These are phyloP conservation scores for Phytopythium chamaehyphon DNA, from an alignment of 352 stramenopile species.

Conservation along the genomic window DNA sequence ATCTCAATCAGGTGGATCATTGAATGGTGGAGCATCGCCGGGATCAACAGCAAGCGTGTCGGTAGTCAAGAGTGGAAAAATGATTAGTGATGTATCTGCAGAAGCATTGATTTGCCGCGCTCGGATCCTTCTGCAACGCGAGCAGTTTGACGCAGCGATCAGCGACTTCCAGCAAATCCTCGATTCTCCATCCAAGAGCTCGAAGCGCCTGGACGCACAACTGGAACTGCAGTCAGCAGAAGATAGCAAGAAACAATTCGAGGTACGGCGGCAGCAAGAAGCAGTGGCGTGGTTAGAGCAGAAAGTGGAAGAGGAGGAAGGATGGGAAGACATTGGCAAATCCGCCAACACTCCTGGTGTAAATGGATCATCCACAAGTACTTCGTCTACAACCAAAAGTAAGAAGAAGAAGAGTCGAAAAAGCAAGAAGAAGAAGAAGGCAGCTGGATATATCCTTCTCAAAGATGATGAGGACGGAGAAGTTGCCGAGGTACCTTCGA, in stretches of 20 bases:
- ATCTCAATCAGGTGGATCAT: neutral
- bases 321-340: conserved; percentile 13
- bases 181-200: conserved; percentile 50
- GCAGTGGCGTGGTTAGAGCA: conserved; percentile 54
- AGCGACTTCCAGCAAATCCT: conserved; percentile 62
- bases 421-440: conserved; percentile 53
- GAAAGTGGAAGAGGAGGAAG: conserved; percentile 27
- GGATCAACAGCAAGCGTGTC: neutral
- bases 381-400: conserved; percentile 25
- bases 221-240: conserved; percentile 58
- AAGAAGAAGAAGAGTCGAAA: conserved; percentile 62
- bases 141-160: conserved; percentile 58
- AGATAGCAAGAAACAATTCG: conserved; percentile 31
- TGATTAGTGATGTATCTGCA: conserved; percentile 49
- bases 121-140: conserved; percentile 31
- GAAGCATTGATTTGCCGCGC: conserved; percentile 54
- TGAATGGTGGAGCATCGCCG: neutral
- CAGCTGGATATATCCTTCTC: conserved; percentile 34
- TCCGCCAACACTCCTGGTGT: conserved; percentile 9
- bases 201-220: conserved; percentile 57
- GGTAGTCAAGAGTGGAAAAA: conserved; percentile 21
- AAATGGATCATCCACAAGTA: conserved; percentile 13
- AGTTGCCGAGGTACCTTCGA: conserved; percentile 6
- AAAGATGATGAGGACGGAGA: conserved; percentile 35
- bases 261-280: conserved; percentile 39